A percentile compares a stretch with the other conserved stretches of the same genome.
Conservation (phyloP, 768 basidiomycete genomes). For the Boletus insuetus region DNA sequence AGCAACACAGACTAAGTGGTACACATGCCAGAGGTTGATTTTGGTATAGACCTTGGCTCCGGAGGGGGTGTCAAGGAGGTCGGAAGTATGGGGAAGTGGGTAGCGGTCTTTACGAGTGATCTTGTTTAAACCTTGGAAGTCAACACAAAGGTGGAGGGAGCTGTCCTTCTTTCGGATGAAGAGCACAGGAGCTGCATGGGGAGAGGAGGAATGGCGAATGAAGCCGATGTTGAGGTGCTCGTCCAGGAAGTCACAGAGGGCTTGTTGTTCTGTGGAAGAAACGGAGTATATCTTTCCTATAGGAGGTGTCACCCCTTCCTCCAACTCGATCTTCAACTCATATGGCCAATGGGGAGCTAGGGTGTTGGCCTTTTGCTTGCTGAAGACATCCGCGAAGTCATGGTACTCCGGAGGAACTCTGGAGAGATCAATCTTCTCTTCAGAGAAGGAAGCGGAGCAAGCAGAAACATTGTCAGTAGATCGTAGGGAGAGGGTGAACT, state of each 20-base stretch:
- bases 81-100: too few relatives aligned
- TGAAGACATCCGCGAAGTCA: conserved; percentile 14
- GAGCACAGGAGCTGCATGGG: conserved; percentile 1
- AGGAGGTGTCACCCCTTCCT: too few relatives aligned
- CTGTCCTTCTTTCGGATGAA: background rate
- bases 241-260: background rate
- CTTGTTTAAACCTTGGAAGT: conserved; percentile 34
- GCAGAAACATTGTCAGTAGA: background rate
- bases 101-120: conserved; percentile 29
- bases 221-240: conserved; percentile 19
- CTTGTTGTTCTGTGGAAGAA: background rate
- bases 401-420: conserved; percentile 9
- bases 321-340: background rate
- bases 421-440: background rate
- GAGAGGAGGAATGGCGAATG: background rate
- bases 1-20: background rate
- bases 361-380: background rate
- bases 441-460: background rate
- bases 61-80: too few relatives aligned
- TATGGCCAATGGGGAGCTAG: background rate
- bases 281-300: background rate
- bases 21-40: background rate
- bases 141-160: conserved; percentile 22
- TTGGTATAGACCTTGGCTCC: too few relatives aligned
- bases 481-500: background rate